These are phyloP conservation scores for Scheffersomyces ergatensis DNA, from an alignment of 805 yeast genomes.

Conservation along the genomic window DNA sequence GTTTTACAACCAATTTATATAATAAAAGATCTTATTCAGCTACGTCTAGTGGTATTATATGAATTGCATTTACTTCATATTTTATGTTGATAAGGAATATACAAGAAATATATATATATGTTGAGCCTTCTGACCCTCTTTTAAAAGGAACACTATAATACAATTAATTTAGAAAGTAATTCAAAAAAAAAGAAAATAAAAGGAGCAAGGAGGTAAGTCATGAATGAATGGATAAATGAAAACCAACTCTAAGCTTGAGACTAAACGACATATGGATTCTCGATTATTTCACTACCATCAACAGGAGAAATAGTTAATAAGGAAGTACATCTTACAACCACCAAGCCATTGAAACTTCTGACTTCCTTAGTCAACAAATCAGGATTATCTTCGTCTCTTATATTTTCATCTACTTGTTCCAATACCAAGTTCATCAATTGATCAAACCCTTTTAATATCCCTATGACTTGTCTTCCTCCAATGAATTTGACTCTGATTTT, in stretches of 20 bases:
- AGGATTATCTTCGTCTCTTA: slow-evolving; percentile 68
- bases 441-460: slow-evolving; percentile 79
- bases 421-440: slow-evolving; percentile 77
- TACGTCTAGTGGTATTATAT: too few relatives aligned
- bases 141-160: too few relatives aligned
- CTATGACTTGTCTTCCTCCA: slow-evolving; percentile 84
- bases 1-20: too few relatives aligned
- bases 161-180: too few relatives aligned
- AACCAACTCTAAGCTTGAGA: neutral
- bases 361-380: slow-evolving; percentile 52
- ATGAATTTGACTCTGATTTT: slow-evolving; percentile 72
- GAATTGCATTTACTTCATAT: too few relatives aligned
- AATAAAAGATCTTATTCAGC: too few relatives aligned
- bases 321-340: slow-evolving; percentile 84
- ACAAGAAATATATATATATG: too few relatives aligned
- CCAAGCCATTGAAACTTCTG: slow-evolving; percentile 74
- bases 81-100: too few relatives aligned
- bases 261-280: slow-evolving; percentile 57
- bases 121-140: too few relatives aligned
- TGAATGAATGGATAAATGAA: too few relatives aligned
- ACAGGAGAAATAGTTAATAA: slow-evolving; percentile 72
- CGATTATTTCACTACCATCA: slow-evolving; percentile 68
- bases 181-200: too few relatives aligned
- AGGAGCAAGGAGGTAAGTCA: too few relatives aligned
- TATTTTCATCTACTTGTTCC: slow-evolving; percentile 65